Base-by-base conservation (phyloP, 352 stramenopile genomes). In the Pythium sp. region DNA sequence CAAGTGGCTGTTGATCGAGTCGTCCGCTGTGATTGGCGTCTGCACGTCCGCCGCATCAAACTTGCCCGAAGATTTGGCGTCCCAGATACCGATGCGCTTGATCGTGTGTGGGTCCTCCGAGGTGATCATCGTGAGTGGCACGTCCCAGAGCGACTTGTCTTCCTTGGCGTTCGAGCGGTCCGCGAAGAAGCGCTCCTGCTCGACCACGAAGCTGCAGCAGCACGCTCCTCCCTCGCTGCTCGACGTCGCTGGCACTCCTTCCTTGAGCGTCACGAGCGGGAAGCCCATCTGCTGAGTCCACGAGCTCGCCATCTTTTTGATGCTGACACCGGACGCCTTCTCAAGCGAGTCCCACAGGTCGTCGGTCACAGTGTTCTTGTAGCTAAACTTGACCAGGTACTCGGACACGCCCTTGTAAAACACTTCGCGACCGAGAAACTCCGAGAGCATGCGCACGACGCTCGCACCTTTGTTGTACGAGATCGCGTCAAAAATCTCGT, bases 401-500 rank as follows among this genome's bases (percentile, higher is more conserved):
- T 90, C 86, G 51, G 91, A 82, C 11, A 99, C 87, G 57, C 96
- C 96, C 18, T 80, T 55, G 69, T 86, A 90, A 47, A 94, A 94
- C 5, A 85, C 71, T 24, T 92, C 82, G 14, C 78, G 80, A 8
- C 83, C 83, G 20, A 93, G 71, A 62, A 78, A 93, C 68, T 93
- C 83, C 5, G 77, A 84, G 38, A 93, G 72, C 85, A 93, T 91
- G 36, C 83, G 81, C 49, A 93, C 81, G 24, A 93, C 65, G 20
- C 80, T 90, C 2, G 83, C 84, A 14, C 85, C 96, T 71, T 99
- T 99, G 79, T 92, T 80, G 74, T 99, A 99, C 69, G 81, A 97
- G 81, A 99, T 99, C 0, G 87, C 95, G 79, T 99, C 97, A 71
- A 99, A 99, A 61, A 99, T 98, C 77, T 99, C 87, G 66, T 99